phyloP scores from a whole-genome alignment of 495 filamentous ascomycete genomes.

The Trichoderma gamsii region DNA sequence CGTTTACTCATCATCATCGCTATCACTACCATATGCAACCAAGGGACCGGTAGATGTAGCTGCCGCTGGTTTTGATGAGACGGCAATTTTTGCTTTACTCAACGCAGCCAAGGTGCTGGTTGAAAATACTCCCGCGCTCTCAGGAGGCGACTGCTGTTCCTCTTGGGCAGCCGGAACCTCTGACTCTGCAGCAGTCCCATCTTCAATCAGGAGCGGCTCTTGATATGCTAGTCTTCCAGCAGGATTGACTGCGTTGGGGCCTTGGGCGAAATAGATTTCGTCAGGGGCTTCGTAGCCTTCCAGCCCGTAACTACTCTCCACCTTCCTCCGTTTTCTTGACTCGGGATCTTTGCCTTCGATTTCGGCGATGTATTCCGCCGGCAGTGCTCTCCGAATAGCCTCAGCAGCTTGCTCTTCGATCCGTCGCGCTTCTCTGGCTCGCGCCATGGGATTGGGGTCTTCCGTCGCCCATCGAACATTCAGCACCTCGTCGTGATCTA shows the following conservation, averaged over 20 bases:
- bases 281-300: conserved; percentile 92
- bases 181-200: conserved; percentile 20
- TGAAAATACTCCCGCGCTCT: conserved; percentile 66
- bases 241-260: conserved; percentile 53
- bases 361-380: conserved; percentile 85
- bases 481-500: conserved; percentile 85
- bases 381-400: conserved; percentile 84
- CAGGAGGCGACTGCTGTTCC: conserved; percentile 38
- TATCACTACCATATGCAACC: conserved; percentile 88
- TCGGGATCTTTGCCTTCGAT: conserved; percentile 86
- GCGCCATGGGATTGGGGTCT: conserved; percentile 92
- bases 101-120: conserved; percentile 71
- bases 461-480: conserved; percentile 97
- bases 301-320: conserved; percentile 84
- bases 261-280: conserved; percentile 83
- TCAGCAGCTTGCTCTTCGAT: conserved; percentile 99
- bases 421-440: conserved; percentile 80
- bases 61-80: conserved; percentile 44
- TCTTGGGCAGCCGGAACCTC: conserved; percentile 25
- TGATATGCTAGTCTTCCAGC: conserved; percentile 46
- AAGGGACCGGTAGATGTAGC: conserved; percentile 56
- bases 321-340: conserved; percentile 77
- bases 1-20: conserved; percentile 59
- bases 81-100: conserved; percentile 44
- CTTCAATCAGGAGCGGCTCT: conserved; percentile 47